Percentiles rank a stretch among this genome's conserved stretches.
Conservation (phyloP, 2,329 filamentous ascomycete genomes). For the Aspergillus candidus region DNA sequence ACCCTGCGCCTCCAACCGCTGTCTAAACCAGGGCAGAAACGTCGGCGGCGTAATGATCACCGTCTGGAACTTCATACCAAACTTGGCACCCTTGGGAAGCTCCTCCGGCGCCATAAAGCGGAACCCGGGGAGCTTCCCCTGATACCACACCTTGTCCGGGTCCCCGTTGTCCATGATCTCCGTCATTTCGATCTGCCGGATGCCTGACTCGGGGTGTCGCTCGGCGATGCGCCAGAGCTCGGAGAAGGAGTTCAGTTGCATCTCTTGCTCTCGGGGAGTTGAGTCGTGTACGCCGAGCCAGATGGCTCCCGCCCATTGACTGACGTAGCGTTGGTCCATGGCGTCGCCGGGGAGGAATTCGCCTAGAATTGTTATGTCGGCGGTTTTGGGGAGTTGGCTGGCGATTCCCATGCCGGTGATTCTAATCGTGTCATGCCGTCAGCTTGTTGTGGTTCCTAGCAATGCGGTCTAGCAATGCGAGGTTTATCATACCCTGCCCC, state of each 20-base stretch:
- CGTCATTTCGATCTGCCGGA: slow-evolving; percentile 6
- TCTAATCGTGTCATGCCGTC: background rate
- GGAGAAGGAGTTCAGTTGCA: slow-evolving; percentile 19
- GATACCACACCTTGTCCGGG: slow-evolving; percentile 5
- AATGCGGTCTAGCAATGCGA: no score
- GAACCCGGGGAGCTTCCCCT: slow-evolving; percentile 15
- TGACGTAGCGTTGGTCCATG: slow-evolving; percentile 21
- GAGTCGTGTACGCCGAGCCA: slow-evolving; percentile 21
- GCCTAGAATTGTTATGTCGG: slow-evolving; percentile 28
- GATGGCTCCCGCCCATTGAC: slow-evolving; percentile 29
- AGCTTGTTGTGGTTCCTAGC: background rate
- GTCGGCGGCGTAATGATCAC: slow-evolving; percentile 3
- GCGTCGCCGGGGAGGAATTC: slow-evolving; percentile 26
- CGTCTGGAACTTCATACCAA: background rate
- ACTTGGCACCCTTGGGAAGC: background rate
- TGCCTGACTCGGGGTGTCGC: slow-evolving; percentile 9
- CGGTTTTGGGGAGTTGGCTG: slow-evolving; percentile 1
- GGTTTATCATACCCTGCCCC: slow-evolving; percentile 3
- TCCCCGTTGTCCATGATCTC: slow-evolving; percentile 10
- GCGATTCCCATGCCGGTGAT: slow-evolving; percentile 8
- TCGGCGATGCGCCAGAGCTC: slow-evolving; percentile 5
- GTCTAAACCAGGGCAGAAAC: slow-evolving; percentile 4
- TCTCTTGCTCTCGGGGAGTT: slow-evolving; percentile 17
- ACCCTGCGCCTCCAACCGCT: slow-evolving; percentile 8
- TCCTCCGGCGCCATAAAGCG: background rate